phyloP scores from a whole-genome alignment of 2,329 filamentous ascomycete species.

The Alternaria incomplexa region DNA sequence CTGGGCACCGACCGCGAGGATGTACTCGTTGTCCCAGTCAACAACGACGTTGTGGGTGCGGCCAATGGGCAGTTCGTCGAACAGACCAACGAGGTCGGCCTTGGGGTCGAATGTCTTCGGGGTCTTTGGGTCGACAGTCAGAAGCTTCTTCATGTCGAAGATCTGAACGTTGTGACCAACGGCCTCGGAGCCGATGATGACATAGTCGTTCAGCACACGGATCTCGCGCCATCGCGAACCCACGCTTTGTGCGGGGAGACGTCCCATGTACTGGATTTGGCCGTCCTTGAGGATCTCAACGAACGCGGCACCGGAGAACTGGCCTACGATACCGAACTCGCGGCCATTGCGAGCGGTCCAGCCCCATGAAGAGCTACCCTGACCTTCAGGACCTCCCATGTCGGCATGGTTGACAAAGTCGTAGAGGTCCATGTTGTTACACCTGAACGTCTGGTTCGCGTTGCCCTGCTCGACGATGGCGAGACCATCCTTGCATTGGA shows the following conservation, averaged over 20 bases:
- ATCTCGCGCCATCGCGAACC: conserved; percentile 61
- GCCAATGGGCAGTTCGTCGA: conserved; percentile 34
- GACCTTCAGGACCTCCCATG: conserved; percentile 54
- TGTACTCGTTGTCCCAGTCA: conserved; percentile 45
- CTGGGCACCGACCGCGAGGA: conserved; percentile 42
- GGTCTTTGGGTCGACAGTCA: conserved; percentile 37
- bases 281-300: conserved; percentile 58
- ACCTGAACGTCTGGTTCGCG: conserved; percentile 33
- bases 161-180: conserved; percentile 61
- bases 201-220: conserved; percentile 52
- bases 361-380: conserved; percentile 57
- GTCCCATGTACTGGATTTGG: conserved; percentile 59
- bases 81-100: conserved; percentile 36
- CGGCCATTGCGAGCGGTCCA: conserved; percentile 59
- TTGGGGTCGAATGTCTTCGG: conserved; percentile 41
- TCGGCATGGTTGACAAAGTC: conserved; percentile 62
- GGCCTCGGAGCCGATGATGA: conserved; percentile 51
- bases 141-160: conserved; percentile 56
- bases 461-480: conserved; percentile 30
- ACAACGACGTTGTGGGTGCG: conserved; percentile 49
- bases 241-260: conserved; percentile 54
- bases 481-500: conserved; percentile 31
- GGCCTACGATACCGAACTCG: conserved; percentile 61
- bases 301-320: conserved; percentile 61
- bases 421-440: conserved; percentile 58